Evolutionary conservation across 2,329 filamentous ascomycete genomes (phyloP).

Genomic region (Fusarium fracticaudum): DNA sequence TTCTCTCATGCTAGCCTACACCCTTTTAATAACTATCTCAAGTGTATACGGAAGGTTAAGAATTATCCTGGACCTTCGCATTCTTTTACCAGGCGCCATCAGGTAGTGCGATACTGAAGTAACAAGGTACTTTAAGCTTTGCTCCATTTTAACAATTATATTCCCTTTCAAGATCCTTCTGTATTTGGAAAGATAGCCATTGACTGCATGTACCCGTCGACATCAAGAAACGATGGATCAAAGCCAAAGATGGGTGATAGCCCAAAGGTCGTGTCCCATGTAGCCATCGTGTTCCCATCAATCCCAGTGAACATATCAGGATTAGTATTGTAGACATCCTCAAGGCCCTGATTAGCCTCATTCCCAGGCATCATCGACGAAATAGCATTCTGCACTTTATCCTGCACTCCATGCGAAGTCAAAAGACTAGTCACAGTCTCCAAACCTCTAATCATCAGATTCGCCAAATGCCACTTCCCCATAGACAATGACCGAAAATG

Average conservation of each 20-base stretch:
- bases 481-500: slow-evolving; percentile 53
- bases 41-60: no score
- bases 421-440: slow-evolving; percentile 44
- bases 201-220: slow-evolving; percentile 27
- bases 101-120: no score
- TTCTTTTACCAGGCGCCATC: no score
- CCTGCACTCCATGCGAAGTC: neutral
- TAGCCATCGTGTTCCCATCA: slow-evolving; percentile 24
- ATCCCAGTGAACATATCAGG: slow-evolving; percentile 16
- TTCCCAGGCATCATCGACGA: neutral
- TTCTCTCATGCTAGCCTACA: no score
- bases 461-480: slow-evolving; percentile 56
- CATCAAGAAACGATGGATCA: slow-evolving; percentile 35
- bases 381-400: neutral
- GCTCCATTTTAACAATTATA: no score
- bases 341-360: neutral
- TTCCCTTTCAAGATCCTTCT: neutral
- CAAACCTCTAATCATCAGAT: slow-evolving; percentile 57
- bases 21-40: rapidly evolving
- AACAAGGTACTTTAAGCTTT: no score
- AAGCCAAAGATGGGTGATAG: slow-evolving; percentile 44
- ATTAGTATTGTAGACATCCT: neutral
- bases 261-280: slow-evolving; percentile 43
- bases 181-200: slow-evolving; percentile 27
- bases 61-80: no score